These are phyloP conservation scores for Exophiala sp. DNA, from an alignment of 2,329 filamentous ascomycete genomes.

Conservation along the genomic window DNA sequence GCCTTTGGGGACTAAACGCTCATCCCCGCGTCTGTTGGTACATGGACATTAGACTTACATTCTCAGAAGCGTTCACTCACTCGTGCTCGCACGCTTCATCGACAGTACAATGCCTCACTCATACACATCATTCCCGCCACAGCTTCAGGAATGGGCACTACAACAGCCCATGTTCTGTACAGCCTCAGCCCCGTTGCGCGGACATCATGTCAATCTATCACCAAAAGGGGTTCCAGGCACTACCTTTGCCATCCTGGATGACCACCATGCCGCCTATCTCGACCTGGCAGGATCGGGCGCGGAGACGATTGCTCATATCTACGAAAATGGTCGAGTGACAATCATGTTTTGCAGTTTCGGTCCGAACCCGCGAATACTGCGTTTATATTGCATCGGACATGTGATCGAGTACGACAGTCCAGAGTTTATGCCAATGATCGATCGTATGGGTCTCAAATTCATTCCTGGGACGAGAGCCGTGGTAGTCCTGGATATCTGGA, in stretches of 20 bases:
- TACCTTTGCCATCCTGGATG: slow-evolving; percentile 60
- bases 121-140: slow-evolving; percentile 51
- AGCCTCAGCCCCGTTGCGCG: slow-evolving; percentile 63
- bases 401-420: slow-evolving; percentile 59
- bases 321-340: slow-evolving; percentile 71
- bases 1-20: no score
- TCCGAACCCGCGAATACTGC: slow-evolving; percentile 56
- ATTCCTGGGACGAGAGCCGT: slow-evolving; percentile 55
- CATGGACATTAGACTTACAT: no score
- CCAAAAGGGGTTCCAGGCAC: slow-evolving; percentile 65
- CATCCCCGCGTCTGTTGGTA: no score
- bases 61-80: no score
- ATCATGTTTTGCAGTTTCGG: slow-evolving; percentile 70
- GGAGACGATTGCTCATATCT: slow-evolving; percentile 70
- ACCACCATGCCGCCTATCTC: slow-evolving; percentile 55
- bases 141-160: slow-evolving; percentile 61
- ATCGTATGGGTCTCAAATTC: slow-evolving; percentile 43
- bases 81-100: no score
- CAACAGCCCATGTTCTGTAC: slow-evolving; percentile 71
- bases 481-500: slow-evolving; percentile 58
- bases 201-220: slow-evolving; percentile 68
- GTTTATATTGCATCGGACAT: slow-evolving; percentile 59
- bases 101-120: slow-evolving; percentile 54
- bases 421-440: slow-evolving; percentile 43
- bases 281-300: slow-evolving; percentile 71